Evolutionary conservation across 2,329 filamentous ascomycete genomes (phyloP).

Genomic region (Aspergillus pseudonomiae): DNA sequence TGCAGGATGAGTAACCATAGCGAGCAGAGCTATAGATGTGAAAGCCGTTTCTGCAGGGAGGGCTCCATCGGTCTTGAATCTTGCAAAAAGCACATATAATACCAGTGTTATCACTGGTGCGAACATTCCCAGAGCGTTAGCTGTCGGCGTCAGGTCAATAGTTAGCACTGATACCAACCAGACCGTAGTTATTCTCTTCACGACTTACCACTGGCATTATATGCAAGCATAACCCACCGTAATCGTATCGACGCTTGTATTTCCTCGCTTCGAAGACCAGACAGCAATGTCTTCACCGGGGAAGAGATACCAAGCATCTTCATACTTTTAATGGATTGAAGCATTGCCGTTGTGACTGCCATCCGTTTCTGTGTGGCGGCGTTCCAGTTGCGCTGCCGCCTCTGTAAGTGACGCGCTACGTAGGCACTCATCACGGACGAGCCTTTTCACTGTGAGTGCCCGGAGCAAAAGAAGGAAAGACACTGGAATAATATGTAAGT

Average conservation of each 20-base stretch:
- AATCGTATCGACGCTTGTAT: too few relatives aligned
- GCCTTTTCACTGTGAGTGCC: too few relatives aligned
- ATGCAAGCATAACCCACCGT: not conserved
- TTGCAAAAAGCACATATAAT: not conserved
- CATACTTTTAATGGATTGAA: not conserved
- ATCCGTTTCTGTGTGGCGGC: slow-evolving; percentile 1
- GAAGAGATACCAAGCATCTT: slow-evolving; percentile 6
- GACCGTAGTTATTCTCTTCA: not conserved
- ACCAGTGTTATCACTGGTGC: not conserved
- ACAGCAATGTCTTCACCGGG: too few relatives aligned
- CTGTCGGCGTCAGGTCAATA: not conserved
- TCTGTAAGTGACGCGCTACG: not conserved
- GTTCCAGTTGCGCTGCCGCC: slow-evolving; percentile 1
- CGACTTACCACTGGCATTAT: slow-evolving; percentile 5
- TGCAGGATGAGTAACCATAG: slow-evolving; percentile 8
- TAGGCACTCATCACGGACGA: not conserved
- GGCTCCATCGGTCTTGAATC: not conserved
- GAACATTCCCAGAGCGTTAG: slow-evolving; percentile 5
- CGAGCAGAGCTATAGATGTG: slow-evolving; percentile 5
- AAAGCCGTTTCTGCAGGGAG: not conserved
- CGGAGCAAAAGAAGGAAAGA: too few relatives aligned
- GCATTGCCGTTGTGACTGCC: not conserved
- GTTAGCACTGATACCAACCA: too few relatives aligned
- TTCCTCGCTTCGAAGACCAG: too few relatives aligned
- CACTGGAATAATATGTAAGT: too few relatives aligned